phyloP scores from a whole-genome alignment of 2,329 filamentous ascomycete species.

The Falciphora oryzae region DNA sequence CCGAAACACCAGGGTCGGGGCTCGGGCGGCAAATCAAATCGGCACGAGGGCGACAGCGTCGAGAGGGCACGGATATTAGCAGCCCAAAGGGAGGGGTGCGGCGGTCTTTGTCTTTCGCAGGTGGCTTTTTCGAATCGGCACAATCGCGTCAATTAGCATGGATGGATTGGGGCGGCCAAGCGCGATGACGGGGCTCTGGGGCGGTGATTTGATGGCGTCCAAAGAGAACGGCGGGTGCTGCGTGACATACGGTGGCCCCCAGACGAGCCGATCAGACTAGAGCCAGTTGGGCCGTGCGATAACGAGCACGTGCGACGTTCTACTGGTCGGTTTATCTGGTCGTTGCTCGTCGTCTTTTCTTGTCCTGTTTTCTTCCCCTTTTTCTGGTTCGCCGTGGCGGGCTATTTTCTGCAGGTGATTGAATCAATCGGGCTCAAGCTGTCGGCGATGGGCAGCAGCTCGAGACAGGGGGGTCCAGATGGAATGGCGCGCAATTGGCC shows the following conservation, averaged over 20 bases:
- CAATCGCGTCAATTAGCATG: not conserved
- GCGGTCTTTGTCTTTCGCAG: not conserved
- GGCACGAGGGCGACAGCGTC: not conserved
- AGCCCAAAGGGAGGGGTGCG: too few relatives aligned
- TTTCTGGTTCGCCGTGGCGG: not conserved
- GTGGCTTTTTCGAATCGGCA: not conserved
- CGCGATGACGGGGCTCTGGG: not conserved
- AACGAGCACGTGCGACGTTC: not conserved
- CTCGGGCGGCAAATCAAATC: not conserved
- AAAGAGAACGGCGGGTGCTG: not conserved
- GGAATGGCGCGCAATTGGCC: not conserved
- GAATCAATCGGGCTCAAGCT: not conserved
- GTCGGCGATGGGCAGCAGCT: not conserved
- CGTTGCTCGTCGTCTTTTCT: not conserved
- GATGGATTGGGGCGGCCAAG: not conserved
- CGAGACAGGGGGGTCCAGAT: not conserved
- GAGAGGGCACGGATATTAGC: not conserved
- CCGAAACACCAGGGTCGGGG: not conserved
- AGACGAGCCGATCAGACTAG: not conserved
- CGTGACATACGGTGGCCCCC: not conserved
- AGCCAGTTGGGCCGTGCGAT: not conserved
- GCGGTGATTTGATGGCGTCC: not conserved
- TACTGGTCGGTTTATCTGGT: not conserved
- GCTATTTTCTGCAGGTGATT: too few relatives aligned
- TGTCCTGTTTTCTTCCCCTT: not conserved